A percentile compares a stretch with the other conserved stretches of the same genome.
phyloP scores from a whole-genome alignment of 2,329 filamentous ascomycete species.

The Beauveria sp. region DNA sequence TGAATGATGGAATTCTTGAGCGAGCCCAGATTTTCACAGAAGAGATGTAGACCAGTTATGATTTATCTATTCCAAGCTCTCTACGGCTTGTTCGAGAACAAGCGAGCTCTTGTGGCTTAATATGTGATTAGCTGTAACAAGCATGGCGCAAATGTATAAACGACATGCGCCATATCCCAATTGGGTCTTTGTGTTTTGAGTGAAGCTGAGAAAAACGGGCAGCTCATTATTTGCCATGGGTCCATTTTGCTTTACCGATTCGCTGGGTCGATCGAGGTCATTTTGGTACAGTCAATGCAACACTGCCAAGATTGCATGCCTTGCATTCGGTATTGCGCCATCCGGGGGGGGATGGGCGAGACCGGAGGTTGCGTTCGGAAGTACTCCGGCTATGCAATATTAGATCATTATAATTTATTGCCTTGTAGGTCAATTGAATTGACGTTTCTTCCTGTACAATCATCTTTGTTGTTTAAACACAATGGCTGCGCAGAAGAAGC shows the following conservation, averaged over 20 bases:
- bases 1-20: neutral
- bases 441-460: too few species aligned
- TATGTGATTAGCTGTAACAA: neutral
- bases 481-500: slow-evolving; percentile 19
- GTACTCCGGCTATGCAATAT: neutral
- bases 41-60: neutral
- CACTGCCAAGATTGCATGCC: neutral
- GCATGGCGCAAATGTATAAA: neutral
- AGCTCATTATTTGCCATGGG: neutral
- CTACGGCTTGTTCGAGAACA: neutral
- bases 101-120: neutral
- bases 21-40: neutral
- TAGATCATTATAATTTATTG: too few species aligned
- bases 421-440: too few species aligned
- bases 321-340: neutral
- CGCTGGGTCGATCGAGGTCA: neutral
- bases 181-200: neutral
- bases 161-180: neutral
- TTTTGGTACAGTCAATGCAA: neutral
- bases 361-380: neutral
- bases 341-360: neutral
- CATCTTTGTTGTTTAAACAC: neutral
- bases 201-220: neutral
- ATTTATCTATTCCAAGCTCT: neutral
- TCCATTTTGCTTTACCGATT: neutral